phyloP scores from a whole-genome alignment of 345 rosid species.

The Heritiera fomes region DNA sequence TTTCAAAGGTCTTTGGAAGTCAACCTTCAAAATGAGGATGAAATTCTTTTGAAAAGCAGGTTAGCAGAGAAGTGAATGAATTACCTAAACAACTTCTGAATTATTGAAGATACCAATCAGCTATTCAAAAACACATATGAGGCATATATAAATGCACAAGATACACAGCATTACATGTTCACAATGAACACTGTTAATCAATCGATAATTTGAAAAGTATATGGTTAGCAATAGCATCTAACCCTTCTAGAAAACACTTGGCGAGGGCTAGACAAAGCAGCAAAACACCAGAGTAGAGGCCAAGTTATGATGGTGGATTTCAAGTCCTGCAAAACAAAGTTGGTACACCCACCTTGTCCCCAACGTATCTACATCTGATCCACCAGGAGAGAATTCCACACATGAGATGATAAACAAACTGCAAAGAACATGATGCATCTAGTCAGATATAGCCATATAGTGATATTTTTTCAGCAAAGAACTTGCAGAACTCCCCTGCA shows the following conservation, averaged over 20 bases:
- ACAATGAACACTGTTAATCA: background rate
- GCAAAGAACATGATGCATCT: background rate
- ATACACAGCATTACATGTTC: background rate
- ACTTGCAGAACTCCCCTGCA: background rate
- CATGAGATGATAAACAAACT: background rate
- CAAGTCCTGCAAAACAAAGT: background rate
- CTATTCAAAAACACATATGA: slow-evolving; percentile 13
- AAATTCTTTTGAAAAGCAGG: background rate
- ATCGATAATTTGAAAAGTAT: background rate
- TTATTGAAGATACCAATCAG: slow-evolving; percentile 6
- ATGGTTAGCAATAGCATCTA: slow-evolving; percentile 25
- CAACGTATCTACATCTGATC: background rate
- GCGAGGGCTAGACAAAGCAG: slow-evolving; percentile 9
- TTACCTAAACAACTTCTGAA: background rate
- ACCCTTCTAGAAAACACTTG: slow-evolving; percentile 24
- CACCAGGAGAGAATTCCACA: background rate
- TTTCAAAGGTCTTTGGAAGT: background rate
- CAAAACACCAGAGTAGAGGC: background rate
- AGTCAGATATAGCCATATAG: background rate
- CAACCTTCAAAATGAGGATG: background rate
- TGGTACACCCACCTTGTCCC: slow-evolving; percentile 14
- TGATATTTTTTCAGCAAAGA: background rate
- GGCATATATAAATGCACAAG: slow-evolving; percentile 15
- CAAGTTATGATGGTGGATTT: background rate
- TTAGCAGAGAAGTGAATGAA: background rate